phyloP scores from a whole-genome alignment of 2,329 filamentous ascomycete species.

The Tolypocladium ovalisporum region DNA sequence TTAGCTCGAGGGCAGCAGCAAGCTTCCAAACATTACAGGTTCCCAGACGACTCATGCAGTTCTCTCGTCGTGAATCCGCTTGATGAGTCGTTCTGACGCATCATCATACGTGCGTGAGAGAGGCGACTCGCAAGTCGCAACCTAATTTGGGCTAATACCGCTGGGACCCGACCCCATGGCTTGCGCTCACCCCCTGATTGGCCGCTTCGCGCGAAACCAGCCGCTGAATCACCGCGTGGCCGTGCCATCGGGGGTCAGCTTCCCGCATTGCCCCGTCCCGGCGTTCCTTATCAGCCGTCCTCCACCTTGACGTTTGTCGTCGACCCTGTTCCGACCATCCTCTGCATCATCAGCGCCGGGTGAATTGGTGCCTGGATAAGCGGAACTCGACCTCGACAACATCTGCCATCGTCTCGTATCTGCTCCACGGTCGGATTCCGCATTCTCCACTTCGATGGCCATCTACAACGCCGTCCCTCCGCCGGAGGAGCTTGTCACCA shows the following conservation, averaged over 20 bases:
- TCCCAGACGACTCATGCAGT: too few relatives aligned
- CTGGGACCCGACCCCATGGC: constrained; percentile 17
- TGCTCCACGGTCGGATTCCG: background rate
- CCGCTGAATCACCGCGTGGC: constrained; percentile 13
- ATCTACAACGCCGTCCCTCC: constrained; percentile 43
- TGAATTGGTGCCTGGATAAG: background rate
- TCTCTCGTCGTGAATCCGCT: background rate
- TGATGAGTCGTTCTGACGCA: background rate
- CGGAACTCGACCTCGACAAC: background rate
- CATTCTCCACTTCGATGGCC: constrained; percentile 26
- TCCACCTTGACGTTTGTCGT: background rate
- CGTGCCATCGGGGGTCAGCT: background rate
- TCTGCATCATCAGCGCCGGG: background rate
- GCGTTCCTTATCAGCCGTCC: background rate
- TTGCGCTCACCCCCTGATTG: constrained; percentile 21
- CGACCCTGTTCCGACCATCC: background rate
- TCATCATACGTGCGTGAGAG: too few relatives aligned
- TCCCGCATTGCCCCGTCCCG: background rate
- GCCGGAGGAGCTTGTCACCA: constrained; percentile 20
- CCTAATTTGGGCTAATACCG: background rate
- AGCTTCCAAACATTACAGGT: too few relatives aligned
- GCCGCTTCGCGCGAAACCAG: constrained; percentile 3
- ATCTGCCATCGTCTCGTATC: background rate
- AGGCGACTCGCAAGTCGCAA: background rate
- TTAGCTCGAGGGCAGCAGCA: too few relatives aligned